Evolutionary conservation across 768 basidiomycete species (phyloP).

Genomic region (Gautieria morchelliformis): DNA sequence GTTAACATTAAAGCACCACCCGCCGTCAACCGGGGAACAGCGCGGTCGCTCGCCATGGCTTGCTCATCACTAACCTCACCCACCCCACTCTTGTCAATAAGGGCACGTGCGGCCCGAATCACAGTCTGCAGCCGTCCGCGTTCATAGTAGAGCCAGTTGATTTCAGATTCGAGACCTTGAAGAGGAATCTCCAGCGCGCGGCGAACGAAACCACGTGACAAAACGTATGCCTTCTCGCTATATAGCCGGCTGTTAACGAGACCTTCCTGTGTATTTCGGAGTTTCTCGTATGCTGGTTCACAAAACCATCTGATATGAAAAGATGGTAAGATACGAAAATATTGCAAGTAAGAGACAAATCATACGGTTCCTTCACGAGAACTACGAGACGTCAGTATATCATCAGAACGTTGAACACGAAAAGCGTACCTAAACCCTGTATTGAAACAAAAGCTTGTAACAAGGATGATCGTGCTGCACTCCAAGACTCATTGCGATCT

Average conservation of each 20-base stretch:
- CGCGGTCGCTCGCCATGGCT: slow-evolving; percentile 31
- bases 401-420: neutral
- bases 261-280: slow-evolving; percentile 85
- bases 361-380: slow-evolving; percentile 85
- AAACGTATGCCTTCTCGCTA: slow-evolving; percentile 86
- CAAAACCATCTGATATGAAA: slow-evolving; percentile 61
- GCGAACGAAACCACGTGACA: slow-evolving; percentile 84
- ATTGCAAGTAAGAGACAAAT: slow-evolving; percentile 12
- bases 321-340: neutral
- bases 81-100: slow-evolving; percentile 61
- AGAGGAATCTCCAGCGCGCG: slow-evolving; percentile 77
- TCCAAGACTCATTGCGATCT: slow-evolving; percentile 85
- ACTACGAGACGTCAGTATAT: slow-evolving; percentile 34
- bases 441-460: slow-evolving; percentile 91
- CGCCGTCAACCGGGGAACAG: slow-evolving; percentile 68
- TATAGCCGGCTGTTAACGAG: slow-evolving; percentile 86
- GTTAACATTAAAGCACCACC: slow-evolving; percentile 74
- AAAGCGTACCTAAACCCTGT: slow-evolving; percentile 43
- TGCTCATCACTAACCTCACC: slow-evolving; percentile 20
- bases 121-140: slow-evolving; percentile 60
- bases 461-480: slow-evolving; percentile 69
- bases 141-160: slow-evolving; percentile 63
- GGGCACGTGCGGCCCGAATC: slow-evolving; percentile 44
- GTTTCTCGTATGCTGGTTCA: slow-evolving; percentile 89
- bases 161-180: slow-evolving; percentile 59